Percentiles rank a stretch among this genome's conserved stretches.
phyloP scores from a whole-genome alignment of 2,329 filamentous ascomycete species.

The Aureobasidium subglaciale region DNA sequence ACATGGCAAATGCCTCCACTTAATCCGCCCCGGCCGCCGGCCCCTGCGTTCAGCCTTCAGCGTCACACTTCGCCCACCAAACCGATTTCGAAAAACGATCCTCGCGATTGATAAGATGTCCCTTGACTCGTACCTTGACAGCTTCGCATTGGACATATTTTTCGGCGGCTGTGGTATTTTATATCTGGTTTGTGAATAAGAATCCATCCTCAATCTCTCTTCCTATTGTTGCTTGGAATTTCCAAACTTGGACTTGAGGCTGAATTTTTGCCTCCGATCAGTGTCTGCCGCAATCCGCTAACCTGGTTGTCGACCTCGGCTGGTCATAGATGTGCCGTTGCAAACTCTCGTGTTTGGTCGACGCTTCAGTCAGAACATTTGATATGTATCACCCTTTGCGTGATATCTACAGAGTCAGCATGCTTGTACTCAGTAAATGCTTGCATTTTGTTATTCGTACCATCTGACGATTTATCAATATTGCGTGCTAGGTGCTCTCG shows the following conservation, averaged over 20 bases:
- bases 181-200: no score
- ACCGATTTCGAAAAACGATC: neutral
- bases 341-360: no score
- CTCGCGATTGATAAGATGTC: slow-evolving; percentile 18
- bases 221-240: neutral
- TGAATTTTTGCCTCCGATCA: neutral
- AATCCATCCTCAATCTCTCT: neutral
- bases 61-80: neutral
- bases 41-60: neutral
- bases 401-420: no score
- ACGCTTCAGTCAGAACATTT: no score
- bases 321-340: neutral
- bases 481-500: neutral
- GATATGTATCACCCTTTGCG: no score
- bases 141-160: neutral
- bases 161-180: no score
- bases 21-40: neutral
- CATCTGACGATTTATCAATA: neutral
- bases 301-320: neutral
- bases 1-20: neutral
- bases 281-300: neutral
- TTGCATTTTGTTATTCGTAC: neutral
- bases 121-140: neutral
- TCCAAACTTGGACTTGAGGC: neutral
- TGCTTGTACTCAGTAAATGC: no score